Evolutionary conservation across 1,284 basidiomycete species (phyloP), one percentile per base, ranked within the genome.

Genomic region (Agroathelia rolfsii): DNA sequence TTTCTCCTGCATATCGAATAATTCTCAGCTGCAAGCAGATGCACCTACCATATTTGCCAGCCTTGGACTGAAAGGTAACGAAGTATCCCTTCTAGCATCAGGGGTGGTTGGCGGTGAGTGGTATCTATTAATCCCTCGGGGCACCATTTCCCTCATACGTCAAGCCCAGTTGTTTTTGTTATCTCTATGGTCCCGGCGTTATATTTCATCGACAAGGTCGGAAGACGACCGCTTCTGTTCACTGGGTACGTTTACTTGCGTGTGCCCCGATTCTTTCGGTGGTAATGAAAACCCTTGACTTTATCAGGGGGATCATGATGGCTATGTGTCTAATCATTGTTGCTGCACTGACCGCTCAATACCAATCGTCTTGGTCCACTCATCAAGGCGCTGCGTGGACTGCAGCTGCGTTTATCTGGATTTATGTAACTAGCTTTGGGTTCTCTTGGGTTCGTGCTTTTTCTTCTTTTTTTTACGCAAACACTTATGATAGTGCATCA

Each of bases 331-430:
- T 51, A 32, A 46, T 48, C 30, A 28, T 53, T 18, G 32, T 52
- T 9, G 46, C 51, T 5, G 50, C 46, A 4, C 42, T 55, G 6
- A 47, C 50, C 2, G 55, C 49, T 2, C 42, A 39, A 9, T 57
- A 50, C 40, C 36, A 46, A 26, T 41, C 42, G 3, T 47, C 40
- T 4, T 48, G 50, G 37, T 40, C 36, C 3, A 37, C 37, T 9
- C 41, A 47, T 20, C 38, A 44, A 30, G 39, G 38, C 0, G 45
- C 50, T 16, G 55, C 48, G 1, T 45, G 50, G 34, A 47, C 53
- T 2, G 46, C 53, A 19, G 48, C 59, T 25, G 52, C 51, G 3
- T 56, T 59, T 40, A 50, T 63, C 20, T 62, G 41, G 49, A 3
- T 44, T 3, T 49, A 48, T 25, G 37, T 42, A 28, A 44, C 37